Evolutionary conservation across 352 stramenopile genomes (phyloP).

Genomic region (Phytopythium helicoides): DNA sequence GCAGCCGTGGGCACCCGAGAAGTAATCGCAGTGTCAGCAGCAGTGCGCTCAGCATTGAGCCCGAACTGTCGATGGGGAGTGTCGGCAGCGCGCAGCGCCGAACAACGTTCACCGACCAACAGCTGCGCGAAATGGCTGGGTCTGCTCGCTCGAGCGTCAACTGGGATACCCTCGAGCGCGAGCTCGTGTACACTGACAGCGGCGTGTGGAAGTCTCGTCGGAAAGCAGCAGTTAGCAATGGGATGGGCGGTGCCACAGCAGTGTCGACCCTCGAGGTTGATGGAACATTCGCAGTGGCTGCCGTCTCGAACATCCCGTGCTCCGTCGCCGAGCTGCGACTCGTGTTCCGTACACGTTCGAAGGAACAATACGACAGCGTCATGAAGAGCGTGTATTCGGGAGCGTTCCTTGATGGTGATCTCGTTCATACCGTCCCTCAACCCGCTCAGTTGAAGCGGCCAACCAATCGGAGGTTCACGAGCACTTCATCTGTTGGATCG

Average conservation of each 20-base stretch:
- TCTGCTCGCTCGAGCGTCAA: constrained; percentile 24
- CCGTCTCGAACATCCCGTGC: constrained; percentile 28
- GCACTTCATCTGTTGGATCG: constrained; percentile 1
- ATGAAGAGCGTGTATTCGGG: constrained; percentile 34
- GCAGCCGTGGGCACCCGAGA: neutral
- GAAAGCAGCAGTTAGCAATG: constrained; percentile 8
- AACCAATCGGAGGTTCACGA: neutral
- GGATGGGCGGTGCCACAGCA: constrained; percentile 13
- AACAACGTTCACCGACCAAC: constrained; percentile 26
- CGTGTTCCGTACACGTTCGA: constrained; percentile 24
- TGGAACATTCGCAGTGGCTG: constrained; percentile 28
- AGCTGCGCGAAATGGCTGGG: constrained; percentile 30
- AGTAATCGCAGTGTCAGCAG: neutral
- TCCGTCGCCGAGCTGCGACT: constrained; percentile 37
- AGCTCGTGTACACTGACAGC: constrained; percentile 21
- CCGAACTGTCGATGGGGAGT: neutral
- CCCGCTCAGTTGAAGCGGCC: neutral
- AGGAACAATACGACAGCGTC: constrained; percentile 25
- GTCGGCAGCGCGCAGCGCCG: neutral
- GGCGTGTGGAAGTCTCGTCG: constrained; percentile 36
- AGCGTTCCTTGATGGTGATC: constrained; percentile 31
- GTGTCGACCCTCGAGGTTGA: constrained; percentile 15
- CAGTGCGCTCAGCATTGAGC: neutral
- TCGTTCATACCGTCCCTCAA: constrained; percentile 23
- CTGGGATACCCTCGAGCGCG: constrained; percentile 32